These are phyloP conservation scores for Metschnikowia corniflorae DNA, from an alignment of 805 yeast species.

Conservation along the genomic window DNA sequence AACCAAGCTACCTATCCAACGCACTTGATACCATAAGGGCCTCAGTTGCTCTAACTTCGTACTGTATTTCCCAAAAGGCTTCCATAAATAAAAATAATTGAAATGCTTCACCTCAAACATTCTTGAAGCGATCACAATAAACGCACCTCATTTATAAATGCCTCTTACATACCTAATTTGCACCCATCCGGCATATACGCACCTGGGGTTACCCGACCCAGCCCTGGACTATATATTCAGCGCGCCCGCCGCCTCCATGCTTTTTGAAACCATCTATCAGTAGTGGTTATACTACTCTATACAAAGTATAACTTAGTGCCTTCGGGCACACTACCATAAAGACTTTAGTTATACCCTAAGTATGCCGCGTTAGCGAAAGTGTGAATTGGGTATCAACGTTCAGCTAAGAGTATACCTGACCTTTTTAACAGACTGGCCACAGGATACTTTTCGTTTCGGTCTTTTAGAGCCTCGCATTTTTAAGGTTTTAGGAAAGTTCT, in stretches of 20 bases:
- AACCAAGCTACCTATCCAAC: too few species aligned
- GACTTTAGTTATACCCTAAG: conserved; percentile 35
- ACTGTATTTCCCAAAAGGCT: too few species aligned
- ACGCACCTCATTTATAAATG: too few species aligned
- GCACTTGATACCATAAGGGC: too few species aligned
- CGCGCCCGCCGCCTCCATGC: conserved; percentile 13
- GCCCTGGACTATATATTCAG: conserved; percentile 10
- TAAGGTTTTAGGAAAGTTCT: conserved; percentile 32
- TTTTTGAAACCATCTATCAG: conserved; percentile 50
- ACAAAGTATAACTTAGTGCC: conserved; percentile 52
- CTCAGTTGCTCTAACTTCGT: too few species aligned
- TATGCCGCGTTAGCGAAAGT: conserved; percentile 43
- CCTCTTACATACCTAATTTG: too few species aligned
- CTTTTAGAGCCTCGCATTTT: conserved; percentile 54
- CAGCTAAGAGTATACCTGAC: conserved; percentile 73
- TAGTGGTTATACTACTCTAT: conserved; percentile 76
- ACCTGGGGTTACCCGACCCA: conserved; percentile 15
- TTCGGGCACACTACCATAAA: conserved; percentile 36
- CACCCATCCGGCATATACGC: conserved; percentile 6
- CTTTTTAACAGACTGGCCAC: conserved; percentile 71
- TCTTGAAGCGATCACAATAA: too few species aligned
- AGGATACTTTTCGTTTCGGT: conserved; percentile 73
- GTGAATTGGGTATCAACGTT: conserved; percentile 38
- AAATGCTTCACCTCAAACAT: too few species aligned
- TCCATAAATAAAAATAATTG: too few species aligned